Evolutionary conservation across 805 yeast species (phyloP).

Genomic region (Blastobotrys robertii): DNA sequence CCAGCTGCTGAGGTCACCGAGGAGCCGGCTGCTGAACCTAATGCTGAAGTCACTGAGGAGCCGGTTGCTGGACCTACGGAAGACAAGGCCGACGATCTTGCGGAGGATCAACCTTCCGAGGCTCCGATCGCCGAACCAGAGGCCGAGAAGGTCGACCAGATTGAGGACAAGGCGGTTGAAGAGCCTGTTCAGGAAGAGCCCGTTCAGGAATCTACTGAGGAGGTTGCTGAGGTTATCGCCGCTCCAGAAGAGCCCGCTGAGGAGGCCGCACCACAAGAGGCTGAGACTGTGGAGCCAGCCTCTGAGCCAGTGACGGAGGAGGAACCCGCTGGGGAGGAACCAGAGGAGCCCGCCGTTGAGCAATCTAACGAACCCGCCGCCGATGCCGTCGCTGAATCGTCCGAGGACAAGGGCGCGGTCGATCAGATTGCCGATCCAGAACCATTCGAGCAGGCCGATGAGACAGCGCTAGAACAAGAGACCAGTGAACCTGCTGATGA

Average conservation of each 20-base stretch:
- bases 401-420: no score
- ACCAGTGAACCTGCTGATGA: no score
- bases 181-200: slow-evolving; percentile 1
- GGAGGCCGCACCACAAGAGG: background rate
- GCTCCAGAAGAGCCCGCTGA: background rate
- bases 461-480: no score
- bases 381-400: background rate
- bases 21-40: slow-evolving; percentile 3
- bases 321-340: background rate
- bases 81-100: background rate
- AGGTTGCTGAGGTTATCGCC: background rate
- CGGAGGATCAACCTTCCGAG: background rate
- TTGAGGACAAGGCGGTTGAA: background rate
- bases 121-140: background rate
- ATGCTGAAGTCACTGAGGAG: background rate
- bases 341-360: slow-evolving; percentile 1
- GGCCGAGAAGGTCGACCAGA: background rate
- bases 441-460: no score
- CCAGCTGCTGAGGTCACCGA: slow-evolving; percentile 1
- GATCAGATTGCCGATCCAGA: no score
- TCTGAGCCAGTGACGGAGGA: background rate
- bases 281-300: no score
- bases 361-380: background rate
- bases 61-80: background rate
- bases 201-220: background rate